Base-by-base conservation (phyloP, 306 rosid species). In the Prinsepia uniflora region DNA sequence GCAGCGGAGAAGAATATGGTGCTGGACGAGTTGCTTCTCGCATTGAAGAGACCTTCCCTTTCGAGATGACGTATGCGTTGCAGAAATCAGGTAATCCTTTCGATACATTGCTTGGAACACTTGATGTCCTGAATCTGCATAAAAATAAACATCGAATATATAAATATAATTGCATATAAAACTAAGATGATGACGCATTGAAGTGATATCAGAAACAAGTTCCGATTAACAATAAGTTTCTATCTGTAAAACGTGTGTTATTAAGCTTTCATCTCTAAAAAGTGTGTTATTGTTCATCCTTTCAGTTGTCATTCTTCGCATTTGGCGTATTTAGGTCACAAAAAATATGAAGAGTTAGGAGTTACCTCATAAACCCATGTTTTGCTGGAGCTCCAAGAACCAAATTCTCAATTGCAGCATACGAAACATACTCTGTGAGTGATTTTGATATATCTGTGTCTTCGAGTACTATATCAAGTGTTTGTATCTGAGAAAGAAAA, bases 1-100 rank as follows among this genome's bases (percentile, higher is more conserved):
- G 78, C 44, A 95, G 76, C 19, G 99, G 99, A 42, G 99, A 95
- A 72, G 74, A 2, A 78, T 83, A 82, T 10, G 96, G 84, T 4
- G 92, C 81, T 7, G 84, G 67, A 61, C 97, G 87, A 67, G 88
- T 47, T 65, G 97, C 89, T 34, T 54, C 82, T 68, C 86, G 72
- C 63, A 70, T 80, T 0, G 99, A 87, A 5, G 95, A 84, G 19
- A 86, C 63, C 79, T 86, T 95, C 65, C 92, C 97, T 78, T 91
- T 95, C 12, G 99, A 83, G 63, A 89, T 79, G 36, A 89, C 88
- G 75, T 83, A 86, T 14, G 89, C 90, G 0, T 74, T 89, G 79
- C 99, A 91, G 82, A 91, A 95, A 82, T 95, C 97, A 0, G 99
- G 97, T 40, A 76, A 86, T 58, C 75, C 95, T 79, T 89, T 95